Percentiles rank a stretch among this genome's conserved stretches.
Evolutionary conservation across 2,329 filamentous ascomycete genomes (phyloP).

Genomic region (Penicillium sp.): DNA sequence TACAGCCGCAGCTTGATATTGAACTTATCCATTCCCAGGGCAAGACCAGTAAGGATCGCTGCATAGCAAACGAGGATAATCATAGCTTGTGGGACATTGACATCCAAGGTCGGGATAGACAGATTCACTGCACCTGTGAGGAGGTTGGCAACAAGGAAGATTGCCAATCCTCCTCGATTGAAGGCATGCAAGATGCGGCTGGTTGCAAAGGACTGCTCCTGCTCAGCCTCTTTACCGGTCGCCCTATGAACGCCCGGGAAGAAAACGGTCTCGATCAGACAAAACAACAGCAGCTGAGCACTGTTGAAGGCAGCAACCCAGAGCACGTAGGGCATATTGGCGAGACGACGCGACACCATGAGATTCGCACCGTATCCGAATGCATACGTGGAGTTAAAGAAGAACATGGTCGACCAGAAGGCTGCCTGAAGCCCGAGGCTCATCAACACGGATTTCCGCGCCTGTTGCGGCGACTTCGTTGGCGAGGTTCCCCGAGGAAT

Average conservation of each 20-base stretch:
- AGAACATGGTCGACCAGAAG: constrained; percentile 67
- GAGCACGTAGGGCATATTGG: constrained; percentile 87
- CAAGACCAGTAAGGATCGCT: constrained; percentile 59
- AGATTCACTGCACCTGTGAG: constrained; percentile 86
- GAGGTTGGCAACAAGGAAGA: constrained; percentile 85
- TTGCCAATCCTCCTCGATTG: constrained; percentile 78
- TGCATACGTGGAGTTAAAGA: constrained; percentile 60
- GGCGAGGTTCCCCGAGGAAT: constrained; percentile 58
- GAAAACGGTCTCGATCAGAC: constrained; percentile 67
- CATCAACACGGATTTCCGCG: constrained; percentile 55
- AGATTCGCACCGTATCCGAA: constrained; percentile 63
- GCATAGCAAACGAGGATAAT: constrained; percentile 70
- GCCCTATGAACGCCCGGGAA: constrained; percentile 68
- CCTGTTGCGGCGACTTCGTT: constrained; percentile 41
- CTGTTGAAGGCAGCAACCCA: constrained; percentile 93
- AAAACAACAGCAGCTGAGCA: constrained; percentile 73
- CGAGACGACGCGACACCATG: constrained; percentile 77
- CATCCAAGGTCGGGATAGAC: constrained; percentile 73
- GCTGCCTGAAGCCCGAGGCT: constrained; percentile 60
- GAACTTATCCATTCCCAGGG: constrained; percentile 42
- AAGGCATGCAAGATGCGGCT: constrained; percentile 76
- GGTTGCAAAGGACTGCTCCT: constrained; percentile 64
- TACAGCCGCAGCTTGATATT: constrained; percentile 34
- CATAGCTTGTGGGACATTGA: constrained; percentile 61
- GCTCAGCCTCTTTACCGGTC: constrained; percentile 52